phyloP scores from a whole-genome alignment of 108 stramenopile genomes.

The Cyclotella kingstonii region DNA sequence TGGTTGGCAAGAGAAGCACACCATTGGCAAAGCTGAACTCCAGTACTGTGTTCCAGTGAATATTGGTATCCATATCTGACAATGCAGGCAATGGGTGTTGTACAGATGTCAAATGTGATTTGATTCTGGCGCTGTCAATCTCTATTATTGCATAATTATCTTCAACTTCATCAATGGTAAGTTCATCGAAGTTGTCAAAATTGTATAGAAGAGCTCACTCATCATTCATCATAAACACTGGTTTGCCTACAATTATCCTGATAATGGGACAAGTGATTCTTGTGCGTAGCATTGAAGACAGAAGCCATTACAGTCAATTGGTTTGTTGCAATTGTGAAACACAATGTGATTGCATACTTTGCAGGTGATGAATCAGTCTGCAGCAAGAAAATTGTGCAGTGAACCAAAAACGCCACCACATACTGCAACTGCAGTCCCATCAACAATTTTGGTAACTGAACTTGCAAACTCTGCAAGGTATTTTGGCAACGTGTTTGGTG shows the following conservation, averaged over 20 bases:
- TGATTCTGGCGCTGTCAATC: background rate
- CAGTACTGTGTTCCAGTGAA: background rate
- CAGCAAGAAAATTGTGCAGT: constrained; percentile 5
- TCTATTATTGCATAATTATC: background rate
- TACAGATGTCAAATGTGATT: too few species aligned
- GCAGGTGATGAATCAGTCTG: background rate
- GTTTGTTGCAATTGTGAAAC: background rate
- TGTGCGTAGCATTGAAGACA: constrained; percentile 7
- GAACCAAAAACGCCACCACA: background rate
- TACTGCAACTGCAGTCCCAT: background rate
- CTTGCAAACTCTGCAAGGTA: constrained; percentile 13
- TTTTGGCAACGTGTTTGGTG: background rate
- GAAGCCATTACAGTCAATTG: background rate
- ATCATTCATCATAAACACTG: background rate
- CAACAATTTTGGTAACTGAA: background rate
- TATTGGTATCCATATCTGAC: background rate
- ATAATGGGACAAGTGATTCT: constrained; percentile 1
- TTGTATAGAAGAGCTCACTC: constrained; percentile 1
- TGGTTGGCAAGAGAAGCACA: constrained; percentile 7
- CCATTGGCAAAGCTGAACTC: constrained; percentile 10
- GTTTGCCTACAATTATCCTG: background rate
- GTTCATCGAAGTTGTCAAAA: constrained; percentile 5
- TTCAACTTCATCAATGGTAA: constrained; percentile 6
- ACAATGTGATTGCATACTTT: background rate
- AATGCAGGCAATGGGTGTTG: constrained; percentile 1